These are phyloP conservation scores for Nephelium lappaceum DNA, from an alignment of 345 rosid genomes.

Conservation along the genomic window DNA sequence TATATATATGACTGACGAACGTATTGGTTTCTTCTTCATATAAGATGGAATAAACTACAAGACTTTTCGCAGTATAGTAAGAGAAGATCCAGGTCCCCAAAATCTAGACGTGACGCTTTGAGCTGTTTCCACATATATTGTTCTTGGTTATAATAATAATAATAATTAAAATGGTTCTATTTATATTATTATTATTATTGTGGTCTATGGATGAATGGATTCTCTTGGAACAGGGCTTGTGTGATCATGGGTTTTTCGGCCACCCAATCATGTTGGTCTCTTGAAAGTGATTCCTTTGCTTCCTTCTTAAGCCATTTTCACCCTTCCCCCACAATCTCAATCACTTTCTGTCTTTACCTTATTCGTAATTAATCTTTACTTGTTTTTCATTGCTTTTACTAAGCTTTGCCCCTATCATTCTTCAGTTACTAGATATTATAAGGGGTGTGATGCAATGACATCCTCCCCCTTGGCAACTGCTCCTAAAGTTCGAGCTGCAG, in stretches of 20 bases:
- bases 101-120: slow-evolving; percentile 21
- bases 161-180: neutral
- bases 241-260: slow-evolving; percentile 29
- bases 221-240: slow-evolving; percentile 1
- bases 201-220: slow-evolving; percentile 22
- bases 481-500: no score
- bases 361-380: slow-evolving; percentile 24
- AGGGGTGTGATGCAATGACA: no score
- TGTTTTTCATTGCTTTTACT: no score
- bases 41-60: slow-evolving; percentile 26
- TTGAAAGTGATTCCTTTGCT: slow-evolving; percentile 56
- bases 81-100: slow-evolving; percentile 6
- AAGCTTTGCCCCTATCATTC: no score
- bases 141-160: neutral
- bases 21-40: slow-evolving; percentile 23
- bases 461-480: no score
- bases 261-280: slow-evolving; percentile 45
- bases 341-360: slow-evolving; percentile 43
- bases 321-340: slow-evolving; percentile 28
- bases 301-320: slow-evolving; percentile 70
- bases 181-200: neutral
- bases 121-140: slow-evolving; percentile 13
- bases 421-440: no score
- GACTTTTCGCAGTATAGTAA: slow-evolving; percentile 4
- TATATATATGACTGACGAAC: neutral